Base-by-base conservation (phyloP, 2,329 filamentous ascomycete genomes). In the Trichoderma lentiforme region DNA sequence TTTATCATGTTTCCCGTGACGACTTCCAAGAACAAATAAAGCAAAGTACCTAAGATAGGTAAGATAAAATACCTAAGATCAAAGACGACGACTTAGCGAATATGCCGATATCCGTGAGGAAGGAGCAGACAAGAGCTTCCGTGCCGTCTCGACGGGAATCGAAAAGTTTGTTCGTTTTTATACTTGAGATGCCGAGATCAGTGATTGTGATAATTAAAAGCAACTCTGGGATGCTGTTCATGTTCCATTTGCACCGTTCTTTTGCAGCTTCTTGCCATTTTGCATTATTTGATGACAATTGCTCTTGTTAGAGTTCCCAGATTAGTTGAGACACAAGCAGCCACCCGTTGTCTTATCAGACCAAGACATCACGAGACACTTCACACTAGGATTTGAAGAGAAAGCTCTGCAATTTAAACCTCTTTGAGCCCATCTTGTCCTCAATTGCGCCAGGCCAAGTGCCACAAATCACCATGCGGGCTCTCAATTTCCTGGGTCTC, bases 21-120 rank as follows among this genome's bases (percentile, higher is more conserved):
- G 11, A 30, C 21, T 28, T 21, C 21, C 24, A 28, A 43, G 36
- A 43, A 4, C 8, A n/a, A 9, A 43, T n/a, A 9, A 43, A n/a
- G 3, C 6, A 43, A 9, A n/a, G 1, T 11, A 4, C 7, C 11
- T 14, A 28, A 28, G 18, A 5, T 43, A 28, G 18, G 3, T 43
- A 63, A n/a, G 15, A 26, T 7, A 36, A n/a, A 14, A 3, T 26
- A 21, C 21, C 21, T 21, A 26, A 43, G 5, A 36, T 12, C n/a
- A 15, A 36, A n/a, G 8, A 26, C 7, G 14, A 15, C 24, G 30
- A 32, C 9, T 26, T 32, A 21, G 11, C 15, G 9, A 21, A 34
- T 15, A 64, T 64, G 58, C 64, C 18, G 60, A 39, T 36, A 58
- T 47, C 60, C 61, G 57, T 62, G 28, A 18, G 61, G 69, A 71